Conservation (phyloP, 352 stramenopile species). For the Vaucheria bursata region DNA sequence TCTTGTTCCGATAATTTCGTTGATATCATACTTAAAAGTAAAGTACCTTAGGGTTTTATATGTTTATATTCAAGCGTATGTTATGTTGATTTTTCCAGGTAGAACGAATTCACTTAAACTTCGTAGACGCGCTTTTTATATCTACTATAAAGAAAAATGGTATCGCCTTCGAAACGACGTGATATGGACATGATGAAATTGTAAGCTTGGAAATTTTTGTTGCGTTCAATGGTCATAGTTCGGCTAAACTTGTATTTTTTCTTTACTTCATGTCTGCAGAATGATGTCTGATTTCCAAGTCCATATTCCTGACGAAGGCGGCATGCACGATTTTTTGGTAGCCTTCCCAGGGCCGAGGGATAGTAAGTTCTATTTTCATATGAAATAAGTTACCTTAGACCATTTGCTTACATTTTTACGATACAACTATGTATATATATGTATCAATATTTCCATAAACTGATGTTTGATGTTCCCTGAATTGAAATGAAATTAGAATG, state of each 20-base stretch:
- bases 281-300: constrained; percentile 49
- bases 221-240: neutral
- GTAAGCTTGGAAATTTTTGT: constrained; percentile 15
- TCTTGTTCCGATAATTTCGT: too few relatives aligned
- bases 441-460: too few relatives aligned
- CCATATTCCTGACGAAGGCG: constrained; percentile 44
- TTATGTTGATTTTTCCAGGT: too few relatives aligned
- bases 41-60: too few relatives aligned
- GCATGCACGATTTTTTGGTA: constrained; percentile 47
- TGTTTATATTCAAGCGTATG: too few relatives aligned
- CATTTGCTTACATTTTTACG: too few relatives aligned
- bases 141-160: constrained; percentile 12
- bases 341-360: constrained; percentile 39
- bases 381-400: neutral
- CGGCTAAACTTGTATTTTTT: neutral
- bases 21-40: too few relatives aligned
- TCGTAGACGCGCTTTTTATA: too few relatives aligned
- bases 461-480: too few relatives aligned
- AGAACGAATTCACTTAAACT: too few relatives aligned
- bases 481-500: too few relatives aligned
- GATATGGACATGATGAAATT: constrained; percentile 49
- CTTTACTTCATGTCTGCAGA: constrained; percentile 12
- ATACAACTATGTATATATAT: too few relatives aligned
- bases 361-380: constrained; percentile 23
- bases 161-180: constrained; percentile 37